A percentile compares a stretch with the other conserved stretches of the same genome.
Conservation (phyloP, 73 alveolate genomes). For the Effrenium voratum region DNA sequence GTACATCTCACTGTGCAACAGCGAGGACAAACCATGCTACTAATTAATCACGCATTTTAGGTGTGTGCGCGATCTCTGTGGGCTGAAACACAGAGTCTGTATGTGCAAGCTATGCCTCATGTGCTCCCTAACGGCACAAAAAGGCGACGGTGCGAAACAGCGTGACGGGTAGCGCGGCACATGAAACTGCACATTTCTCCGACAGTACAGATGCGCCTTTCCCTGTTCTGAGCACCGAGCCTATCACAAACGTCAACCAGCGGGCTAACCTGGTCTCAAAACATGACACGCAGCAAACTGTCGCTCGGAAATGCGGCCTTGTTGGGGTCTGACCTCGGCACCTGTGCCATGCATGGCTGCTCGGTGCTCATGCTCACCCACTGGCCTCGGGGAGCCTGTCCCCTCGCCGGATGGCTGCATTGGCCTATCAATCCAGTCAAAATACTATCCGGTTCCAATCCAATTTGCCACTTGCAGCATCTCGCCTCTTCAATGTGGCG, state of each 20-base stretch:
- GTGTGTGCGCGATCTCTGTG: too few species aligned
- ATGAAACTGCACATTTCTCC: neutral
- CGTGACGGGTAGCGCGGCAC: neutral
- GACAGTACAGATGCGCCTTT: too few species aligned
- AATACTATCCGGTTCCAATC: neutral
- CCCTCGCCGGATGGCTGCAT: conserved; percentile 67
- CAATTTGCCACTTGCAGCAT: neutral
- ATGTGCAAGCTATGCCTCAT: too few species aligned
- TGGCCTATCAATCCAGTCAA: conserved; percentile 5
- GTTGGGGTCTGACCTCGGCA: conserved; percentile 73
- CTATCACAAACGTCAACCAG: conserved; percentile 77
- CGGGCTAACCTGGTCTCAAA: conserved; percentile 47
- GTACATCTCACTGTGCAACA: too few species aligned
- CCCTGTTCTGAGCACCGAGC: too few species aligned
- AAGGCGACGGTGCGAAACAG: too few species aligned
- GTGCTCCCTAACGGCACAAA: too few species aligned
- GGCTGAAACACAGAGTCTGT: too few species aligned
- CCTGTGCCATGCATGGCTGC: conserved; percentile 2
- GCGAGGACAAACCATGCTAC: too few species aligned
- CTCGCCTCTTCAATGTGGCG: conserved; percentile 73
- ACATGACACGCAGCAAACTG: neutral
- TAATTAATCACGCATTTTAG: too few species aligned
- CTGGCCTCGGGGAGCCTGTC: conserved; percentile 60
- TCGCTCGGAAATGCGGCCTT: neutral
- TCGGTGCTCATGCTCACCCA: neutral